Evolutionary conservation across 306 rosid species (phyloP).

Genomic region (Hippophae rhamnoides): DNA sequence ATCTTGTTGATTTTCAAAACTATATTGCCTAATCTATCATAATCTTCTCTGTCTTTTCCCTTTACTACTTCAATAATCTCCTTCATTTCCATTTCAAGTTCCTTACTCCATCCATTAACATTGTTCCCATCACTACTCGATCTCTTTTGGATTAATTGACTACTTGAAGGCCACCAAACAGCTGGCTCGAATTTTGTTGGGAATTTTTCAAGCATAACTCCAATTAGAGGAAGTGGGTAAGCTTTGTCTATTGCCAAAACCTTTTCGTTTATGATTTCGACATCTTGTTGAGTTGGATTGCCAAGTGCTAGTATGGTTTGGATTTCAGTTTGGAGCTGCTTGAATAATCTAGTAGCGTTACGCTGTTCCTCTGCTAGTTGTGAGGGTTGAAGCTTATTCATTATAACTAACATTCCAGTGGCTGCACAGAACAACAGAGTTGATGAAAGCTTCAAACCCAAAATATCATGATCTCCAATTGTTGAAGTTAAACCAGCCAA

Average conservation of each 20-base stretch:
- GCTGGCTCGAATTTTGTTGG: constrained; percentile 54
- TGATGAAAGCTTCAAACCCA: constrained; percentile 48
- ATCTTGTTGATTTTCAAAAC: constrained; percentile 46
- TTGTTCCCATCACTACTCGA: neutral
- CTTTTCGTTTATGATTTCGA: constrained; percentile 34
- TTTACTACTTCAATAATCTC: constrained; percentile 44
- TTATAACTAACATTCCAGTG: constrained; percentile 43
- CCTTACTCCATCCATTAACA: constrained; percentile 52
- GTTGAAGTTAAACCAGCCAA: constrained; percentile 42
- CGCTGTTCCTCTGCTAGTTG: constrained; percentile 82
- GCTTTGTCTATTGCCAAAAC: constrained; percentile 66
- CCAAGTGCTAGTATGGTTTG: constrained; percentile 26
- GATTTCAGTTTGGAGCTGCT: constrained; percentile 33
- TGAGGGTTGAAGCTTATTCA: constrained; percentile 75
- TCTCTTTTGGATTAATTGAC: constrained; percentile 1
- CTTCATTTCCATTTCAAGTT: constrained; percentile 42
- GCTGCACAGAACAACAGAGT: constrained; percentile 52
- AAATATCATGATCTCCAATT: constrained; percentile 19
- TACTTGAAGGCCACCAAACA: constrained; percentile 57
- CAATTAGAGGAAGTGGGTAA: constrained; percentile 69
- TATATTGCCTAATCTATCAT: constrained; percentile 53
- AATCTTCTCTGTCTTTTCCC: constrained; percentile 53
- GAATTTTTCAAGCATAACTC: constrained; percentile 69
- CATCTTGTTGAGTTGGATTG: constrained; percentile 29
- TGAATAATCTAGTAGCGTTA: constrained; percentile 55